Base-by-base conservation (phyloP, 1,284 basidiomycete genomes). In the Ganoderma sinense region DNA sequence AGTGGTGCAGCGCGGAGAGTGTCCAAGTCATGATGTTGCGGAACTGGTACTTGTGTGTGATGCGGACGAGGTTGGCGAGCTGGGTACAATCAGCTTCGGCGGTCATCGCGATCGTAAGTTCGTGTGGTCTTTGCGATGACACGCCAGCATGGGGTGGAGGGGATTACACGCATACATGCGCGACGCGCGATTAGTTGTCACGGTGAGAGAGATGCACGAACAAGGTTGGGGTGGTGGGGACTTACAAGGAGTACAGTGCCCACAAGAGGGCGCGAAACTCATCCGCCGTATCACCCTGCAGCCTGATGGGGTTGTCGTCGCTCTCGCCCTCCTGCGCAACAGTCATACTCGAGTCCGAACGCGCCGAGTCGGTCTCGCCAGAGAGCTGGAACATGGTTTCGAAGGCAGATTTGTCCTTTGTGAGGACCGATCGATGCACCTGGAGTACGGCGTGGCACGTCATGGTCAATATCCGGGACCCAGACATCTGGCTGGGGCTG, bases 21-120 rank as follows among this genome's bases (percentile, higher is more conserved):
- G 85, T 83, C 87, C 87, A 88, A 48, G 70, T 76, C 75, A 87
- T 85, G 65, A 85, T 83, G n/a, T 81, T 82, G 36, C 84, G 81
- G 76, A 87, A 88, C 67, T 86, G 85, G 75, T 88, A 88, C 69
- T 88, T 88, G 79, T 88, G 86, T 5, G 86, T 83, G 67, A 88
- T 86, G 13, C 84, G 84, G 23, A 85, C 82, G 67, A 88, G 84
- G 72, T 85, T 80, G 66, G 84, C 83, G 64, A 88, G 76, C 73
- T 82, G 84, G 31, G 80, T 78, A 64, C 76, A 80, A 71, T 84
- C 82, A 26, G 82, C 82, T 51, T 84, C 83, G 31, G 79, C 71
- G n/a, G 80, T 76, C 74, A 82, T 81, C 4, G 84, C 84, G 20
- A 80, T 74, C 72, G 84, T 82, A n/a, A 87, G 78, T 68, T 87